phyloP scores from a whole-genome alignment of 1,284 basidiomycete species.

The Cryptococcus sp. region DNA sequence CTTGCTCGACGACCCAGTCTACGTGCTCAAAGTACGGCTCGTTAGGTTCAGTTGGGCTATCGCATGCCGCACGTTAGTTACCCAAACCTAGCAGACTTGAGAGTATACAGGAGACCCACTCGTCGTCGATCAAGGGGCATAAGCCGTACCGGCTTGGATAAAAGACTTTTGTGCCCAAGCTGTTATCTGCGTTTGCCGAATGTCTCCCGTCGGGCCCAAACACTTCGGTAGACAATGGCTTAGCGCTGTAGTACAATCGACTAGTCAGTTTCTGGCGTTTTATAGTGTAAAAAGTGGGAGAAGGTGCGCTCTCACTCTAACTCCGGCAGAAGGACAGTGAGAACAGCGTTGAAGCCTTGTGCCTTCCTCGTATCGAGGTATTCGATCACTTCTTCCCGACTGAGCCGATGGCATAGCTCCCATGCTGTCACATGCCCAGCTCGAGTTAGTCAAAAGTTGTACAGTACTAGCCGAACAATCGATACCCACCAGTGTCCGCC shows the following conservation, averaged over 20 bases:
- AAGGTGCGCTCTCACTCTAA: slow-evolving; percentile 1
- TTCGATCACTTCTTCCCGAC: slow-evolving; percentile 6
- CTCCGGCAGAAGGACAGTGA: slow-evolving; percentile 4
- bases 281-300: no score
- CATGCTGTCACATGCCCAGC: slow-evolving; percentile 4
- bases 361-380: slow-evolving; percentile 3
- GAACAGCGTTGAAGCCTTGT: slow-evolving; percentile 7
- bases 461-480: background rate
- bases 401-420: slow-evolving; percentile 9
- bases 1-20: slow-evolving; percentile 6
- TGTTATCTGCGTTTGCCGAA: background rate
- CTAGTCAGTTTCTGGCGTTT: no score
- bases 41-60: slow-evolving; percentile 9
- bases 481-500: slow-evolving; percentile 6
- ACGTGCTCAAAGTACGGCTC: slow-evolving; percentile 13
- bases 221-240: no score
- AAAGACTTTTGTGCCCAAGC: background rate
- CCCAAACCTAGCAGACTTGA: no score
- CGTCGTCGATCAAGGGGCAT: slow-evolving; percentile 7
- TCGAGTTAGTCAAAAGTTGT: background rate
- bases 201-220: background rate
- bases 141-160: slow-evolving; percentile 12
- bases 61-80: background rate
- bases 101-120: slow-evolving; percentile 2
- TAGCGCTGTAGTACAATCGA: no score